Base-by-base conservation (phyloP, 768 basidiomycete genomes). In the Candolleomyces aberdarensis region DNA sequence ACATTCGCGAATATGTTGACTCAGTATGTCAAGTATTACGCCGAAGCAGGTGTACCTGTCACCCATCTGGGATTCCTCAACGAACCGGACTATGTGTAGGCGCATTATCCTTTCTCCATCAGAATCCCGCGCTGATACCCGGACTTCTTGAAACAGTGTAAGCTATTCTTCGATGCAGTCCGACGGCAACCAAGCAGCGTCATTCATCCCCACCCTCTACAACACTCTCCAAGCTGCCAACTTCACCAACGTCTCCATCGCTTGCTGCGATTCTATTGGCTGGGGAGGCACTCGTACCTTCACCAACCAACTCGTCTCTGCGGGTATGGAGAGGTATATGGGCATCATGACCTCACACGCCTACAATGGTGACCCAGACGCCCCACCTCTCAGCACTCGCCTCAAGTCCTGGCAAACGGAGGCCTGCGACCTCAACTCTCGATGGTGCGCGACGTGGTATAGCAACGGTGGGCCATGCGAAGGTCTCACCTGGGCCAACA, bases 391-490 rank as follows among this genome's bases (percentile, higher is more conserved):
- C 43, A 47, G 31, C 53, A 64, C 63, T n/a, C 57, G 60, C 22
- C 60, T 64, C 57, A 64, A 64, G 52, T 44, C 41, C 47, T 64
- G 63, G 63, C 63, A 64, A 39, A 64, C 63, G 17, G 63, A 64
- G 40, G 63, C 57, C 13, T 57, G 57, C 46, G 63, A 64, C 43
- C 63, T 64, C 55, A 52, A 64, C 44, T 64, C 63, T 17, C 60
- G 60, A 14, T 64, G 63, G 63, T 62, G 63, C 60, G 54, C 63
- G 41, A 64, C 63, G 9, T 64, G 63, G 63, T 64, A 64, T 51
- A 55, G 60, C 52, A 64, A 64, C 29, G 63, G 63, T 20, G 63
- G 63, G n/a, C 44, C 54, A 19, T 61, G 60, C 57, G 63, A 64
- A 47, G 63, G 63, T 26, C 17, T 64, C 57, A 64, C 63, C 44